Conservation (phyloP, 164 flowering plant genomes). For the Euptelea pleiosperma region DNA sequence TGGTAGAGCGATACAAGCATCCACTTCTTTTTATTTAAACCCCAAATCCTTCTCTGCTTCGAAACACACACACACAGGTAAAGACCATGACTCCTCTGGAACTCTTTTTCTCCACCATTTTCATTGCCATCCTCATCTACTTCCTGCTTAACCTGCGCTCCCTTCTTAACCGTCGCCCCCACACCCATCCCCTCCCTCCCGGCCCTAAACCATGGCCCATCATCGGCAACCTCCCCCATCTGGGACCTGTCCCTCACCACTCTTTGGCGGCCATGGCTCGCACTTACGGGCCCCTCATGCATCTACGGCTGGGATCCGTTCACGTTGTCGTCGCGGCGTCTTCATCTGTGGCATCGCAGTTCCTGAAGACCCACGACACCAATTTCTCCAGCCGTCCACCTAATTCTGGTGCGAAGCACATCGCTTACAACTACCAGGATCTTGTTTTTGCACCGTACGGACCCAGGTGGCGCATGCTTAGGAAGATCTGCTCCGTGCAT, state of each 20-base stretch:
- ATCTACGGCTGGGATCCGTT: slow-evolving; percentile 66
- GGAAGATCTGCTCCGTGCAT: slow-evolving; percentile 73
- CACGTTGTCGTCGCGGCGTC: slow-evolving; percentile 81
- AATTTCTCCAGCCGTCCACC: slow-evolving; percentile 79
- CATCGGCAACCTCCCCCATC: slow-evolving; percentile 82
- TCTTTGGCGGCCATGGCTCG: slow-evolving; percentile 54
- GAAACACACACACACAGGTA: no score
- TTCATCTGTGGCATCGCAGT: slow-evolving; percentile 59
- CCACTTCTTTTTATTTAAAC: no score
- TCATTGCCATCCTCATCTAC: slow-evolving; percentile 16
- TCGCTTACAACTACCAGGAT: slow-evolving; percentile 79
- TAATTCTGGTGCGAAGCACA: slow-evolving; percentile 67
- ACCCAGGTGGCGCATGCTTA: slow-evolving; percentile 72
- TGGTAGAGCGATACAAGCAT: no score
- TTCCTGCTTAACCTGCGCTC: slow-evolving; percentile 15
- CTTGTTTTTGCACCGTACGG: slow-evolving; percentile 89
- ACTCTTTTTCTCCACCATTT: slow-evolving; percentile 10
- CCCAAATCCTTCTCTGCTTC: no score
- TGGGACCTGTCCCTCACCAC: slow-evolving; percentile 76
- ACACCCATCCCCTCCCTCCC: slow-evolving; percentile 48
- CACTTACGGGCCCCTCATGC: slow-evolving; percentile 69
- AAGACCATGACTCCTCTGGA: slow-evolving; percentile 17
- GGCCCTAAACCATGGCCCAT: slow-evolving; percentile 92
- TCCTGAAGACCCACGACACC: slow-evolving; percentile 67
- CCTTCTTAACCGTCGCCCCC: slow-evolving; percentile 13